phyloP scores from a whole-genome alignment of 306 rosid genomes.

The Geum urbanum region DNA sequence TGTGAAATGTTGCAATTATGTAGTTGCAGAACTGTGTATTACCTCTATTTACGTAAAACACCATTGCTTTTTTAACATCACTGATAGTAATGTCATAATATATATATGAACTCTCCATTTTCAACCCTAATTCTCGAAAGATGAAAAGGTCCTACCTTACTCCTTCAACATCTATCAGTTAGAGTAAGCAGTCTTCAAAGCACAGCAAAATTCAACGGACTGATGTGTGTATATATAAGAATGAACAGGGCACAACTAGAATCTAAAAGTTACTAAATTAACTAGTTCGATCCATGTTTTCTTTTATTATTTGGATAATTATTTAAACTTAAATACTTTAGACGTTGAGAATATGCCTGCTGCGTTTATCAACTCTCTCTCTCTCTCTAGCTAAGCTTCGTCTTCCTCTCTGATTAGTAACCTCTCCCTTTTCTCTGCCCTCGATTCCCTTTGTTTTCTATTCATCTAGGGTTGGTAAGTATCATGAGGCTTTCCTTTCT shows the following conservation, averaged over 20 bases:
- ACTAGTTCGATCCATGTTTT: neutral
- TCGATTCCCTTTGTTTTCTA: constrained; percentile 34
- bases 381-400: constrained; percentile 7
- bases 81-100: too few species aligned
- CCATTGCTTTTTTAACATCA: too few species aligned
- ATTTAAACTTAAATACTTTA: constrained; percentile 10
- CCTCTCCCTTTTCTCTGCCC: constrained; percentile 25
- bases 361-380: constrained; percentile 19
- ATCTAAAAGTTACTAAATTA: neutral
- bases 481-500: constrained; percentile 21
- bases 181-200: too few species aligned
- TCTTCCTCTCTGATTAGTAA: constrained; percentile 7
- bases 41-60: too few species aligned
- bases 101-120: too few species aligned
- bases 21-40: too few species aligned
- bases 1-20: too few species aligned
- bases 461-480: constrained; percentile 37
- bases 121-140: too few species aligned
- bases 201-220: too few species aligned
- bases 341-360: constrained; percentile 21
- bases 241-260: neutral
- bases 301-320: neutral
- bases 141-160: too few species aligned
- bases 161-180: too few species aligned
- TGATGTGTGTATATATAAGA: too few species aligned